Evolutionary conservation across 495 filamentous ascomycete species (phyloP), one percentile per base, ranked within the genome.

Genomic region (Aspergillus baeticus): DNA sequence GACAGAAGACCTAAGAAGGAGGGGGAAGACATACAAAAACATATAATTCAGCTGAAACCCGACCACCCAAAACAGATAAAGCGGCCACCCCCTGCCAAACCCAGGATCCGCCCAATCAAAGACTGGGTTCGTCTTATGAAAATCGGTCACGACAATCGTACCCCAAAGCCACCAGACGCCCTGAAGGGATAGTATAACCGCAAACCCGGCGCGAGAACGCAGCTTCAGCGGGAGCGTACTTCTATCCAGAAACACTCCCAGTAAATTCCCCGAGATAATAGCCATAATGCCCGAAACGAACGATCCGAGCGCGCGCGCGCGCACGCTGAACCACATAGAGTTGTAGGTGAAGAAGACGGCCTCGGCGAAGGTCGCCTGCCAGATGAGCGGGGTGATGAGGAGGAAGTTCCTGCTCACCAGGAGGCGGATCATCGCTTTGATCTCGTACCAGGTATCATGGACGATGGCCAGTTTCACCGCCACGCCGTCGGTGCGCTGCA

Each of bases 21-120:
- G 49, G 66, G 20, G 64, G 61, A 7, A n/a, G 14, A 69, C 80
- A 66, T 62, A 85, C 74, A 85, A 62, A 61, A 79, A 86, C 55
- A 86, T 74, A 62, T 86, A 87, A 57, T 86, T 87, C 17, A 85
- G 53, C 64, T 87, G 83, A 61, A 87, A 87, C 0, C 81, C 77
- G 20, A 75, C 63, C 31, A 81, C 80, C 65, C 82, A 75, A 55
- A 86, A 78, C 6, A 86, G 46, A 60, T 82, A 86, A 10, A 86
- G 70, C 0, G 73, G 78, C 55, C 86, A 87, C 0, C 74, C 81
- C 34, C 69, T 71, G 13, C 81, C 83, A 45, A 87, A 87, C 0
- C 78, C 82, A 1, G 69, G 62, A 51, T 76, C 73, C 8, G 47
- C 50, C 85, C 85, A 87, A 64, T 87, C 85, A 55, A 75, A 83